Evolutionary conservation across 83 land plant genomes (phyloP), one percentile per base, ranked within the genome.

Genomic region (Picea abies): DNA sequence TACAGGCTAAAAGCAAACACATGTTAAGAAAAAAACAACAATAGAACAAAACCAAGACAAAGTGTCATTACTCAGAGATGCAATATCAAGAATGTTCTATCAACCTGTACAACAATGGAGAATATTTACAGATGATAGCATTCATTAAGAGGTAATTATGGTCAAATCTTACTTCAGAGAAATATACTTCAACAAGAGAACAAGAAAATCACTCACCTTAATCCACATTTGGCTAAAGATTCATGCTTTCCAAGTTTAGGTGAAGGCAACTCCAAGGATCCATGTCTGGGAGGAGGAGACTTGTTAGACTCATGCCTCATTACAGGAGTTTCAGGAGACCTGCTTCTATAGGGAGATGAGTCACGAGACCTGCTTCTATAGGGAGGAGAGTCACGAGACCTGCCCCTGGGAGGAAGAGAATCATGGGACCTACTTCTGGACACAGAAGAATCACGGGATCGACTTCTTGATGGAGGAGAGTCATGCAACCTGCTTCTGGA

Each of bases 151-250:
- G 73, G 37, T 69, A 39, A 20, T 70, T 70, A 44, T 37, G 44
- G 47, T 70, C 73, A 70, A 70, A 35, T 70, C 6, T 68, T 70
- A 41, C 39, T 17, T 70, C 8, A 70, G 75, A 70, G 73, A 37
- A 20, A 73, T 44, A 73, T 47, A 68, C 19, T 52, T 9, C 9
- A 73, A 73, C 49, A 73, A 9, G 58, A 73, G 58, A 73, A 47
- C 37, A 70, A 37, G 20, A 70, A 37, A 70, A 35, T 3, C 5
- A 37, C 39, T 69, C 58, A 73, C 77, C 77, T 44, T 47, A 25
- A 47, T 73, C 77, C 77, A 73, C 7, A n/a, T 47, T 11, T 11
- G 58, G 14, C 49, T 56, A 56, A 12, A 56, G 14, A 56, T 56
- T 12, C 3, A 56, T 56, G 58, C 58, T 56, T 56, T 56, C 58